Conservation (phyloP, 306 rosid genomes). For the Prunus persica region Prunus_persica_NCBIv2 NC_034015.1:19772501-19773000, state of each 20-base stretch:
- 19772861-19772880: neutral
- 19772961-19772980: neutral
- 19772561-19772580: neutral
- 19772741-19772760: neutral
- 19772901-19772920: neutral
- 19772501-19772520: neutral
- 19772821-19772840: neutral
- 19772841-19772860: neutral
- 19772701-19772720: neutral
- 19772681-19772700: neutral
- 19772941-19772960: neutral
- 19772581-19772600: constrained; percentile 9
- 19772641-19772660: neutral
- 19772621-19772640: neutral
- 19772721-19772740: neutral
- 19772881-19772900: neutral
- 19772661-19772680: neutral
- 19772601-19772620: neutral
- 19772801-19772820: neutral
- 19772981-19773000: neutral
- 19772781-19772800: neutral
- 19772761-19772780: neutral
- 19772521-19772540: neutral
- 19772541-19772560: constrained; percentile 12
- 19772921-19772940: neutral